phyloP scores from a whole-genome alignment of 202 grass and related monocot species.

The Digitaria exilis region DNA sequence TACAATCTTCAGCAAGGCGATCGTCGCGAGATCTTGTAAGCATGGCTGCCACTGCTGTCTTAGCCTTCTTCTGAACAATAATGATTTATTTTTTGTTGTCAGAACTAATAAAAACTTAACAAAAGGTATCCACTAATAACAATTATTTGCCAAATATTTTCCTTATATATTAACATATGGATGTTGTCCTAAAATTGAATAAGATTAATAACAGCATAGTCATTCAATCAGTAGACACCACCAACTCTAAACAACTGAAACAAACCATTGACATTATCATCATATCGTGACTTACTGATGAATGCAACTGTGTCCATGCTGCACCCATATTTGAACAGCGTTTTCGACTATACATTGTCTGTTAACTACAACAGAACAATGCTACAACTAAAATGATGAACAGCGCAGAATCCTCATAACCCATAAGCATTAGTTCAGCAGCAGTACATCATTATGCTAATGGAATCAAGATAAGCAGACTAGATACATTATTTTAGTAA shows the following conservation, averaged over 20 bases:
- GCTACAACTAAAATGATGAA: not conserved
- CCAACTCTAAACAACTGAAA: not conserved
- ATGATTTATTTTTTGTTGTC: constrained; percentile 12
- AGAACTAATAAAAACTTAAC: not conserved
- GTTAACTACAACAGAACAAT: not conserved
- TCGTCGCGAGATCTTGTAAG: constrained; percentile 73
- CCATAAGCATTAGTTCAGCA: not conserved
- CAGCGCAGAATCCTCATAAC: not conserved
- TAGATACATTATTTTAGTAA: not conserved
- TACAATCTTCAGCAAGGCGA: constrained; percentile 49
- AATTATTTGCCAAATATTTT: not conserved
- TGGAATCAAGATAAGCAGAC: not conserved
- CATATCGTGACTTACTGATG: not conserved
- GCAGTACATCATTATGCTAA: not conserved
- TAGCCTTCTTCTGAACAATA: constrained; percentile 74
- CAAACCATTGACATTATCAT: not conserved
- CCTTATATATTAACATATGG: not conserved
- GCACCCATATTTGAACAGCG: not conserved
- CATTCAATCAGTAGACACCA: not conserved
- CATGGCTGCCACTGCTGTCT: constrained; percentile 87
- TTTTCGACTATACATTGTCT: not conserved
- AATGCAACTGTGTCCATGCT: not conserved
- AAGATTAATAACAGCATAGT: not conserved
- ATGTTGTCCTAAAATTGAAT: not conserved
- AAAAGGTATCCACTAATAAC: not conserved